phyloP scores from a whole-genome alignment of 116 monocot genomes.

The Iris pallida region DNA sequence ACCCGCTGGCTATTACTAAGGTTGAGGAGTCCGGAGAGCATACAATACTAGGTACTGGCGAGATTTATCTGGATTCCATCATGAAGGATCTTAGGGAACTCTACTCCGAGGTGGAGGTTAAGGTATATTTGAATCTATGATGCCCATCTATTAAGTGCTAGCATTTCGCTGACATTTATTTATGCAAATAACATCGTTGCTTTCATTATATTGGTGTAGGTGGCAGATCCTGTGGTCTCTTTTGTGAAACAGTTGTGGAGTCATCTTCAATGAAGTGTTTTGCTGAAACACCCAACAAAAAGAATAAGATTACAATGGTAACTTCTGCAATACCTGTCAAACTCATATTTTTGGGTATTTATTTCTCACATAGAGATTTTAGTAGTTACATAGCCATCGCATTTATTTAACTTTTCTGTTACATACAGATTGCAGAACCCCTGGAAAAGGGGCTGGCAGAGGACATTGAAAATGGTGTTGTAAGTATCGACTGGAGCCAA shows the following conservation, averaged over 20 bases:
- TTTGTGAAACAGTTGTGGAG: slow-evolving; percentile 95
- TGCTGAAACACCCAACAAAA: slow-evolving; percentile 98
- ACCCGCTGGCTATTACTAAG: slow-evolving; percentile 92
- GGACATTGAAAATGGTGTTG: slow-evolving; percentile 92
- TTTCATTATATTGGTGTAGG: slow-evolving; percentile 36
- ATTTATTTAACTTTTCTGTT: not conserved
- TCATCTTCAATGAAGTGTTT: slow-evolving; percentile 95
- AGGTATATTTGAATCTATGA: slow-evolving; percentile 36
- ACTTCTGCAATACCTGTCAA: not conserved
- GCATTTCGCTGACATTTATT: too few relatives aligned
- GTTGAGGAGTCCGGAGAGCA: slow-evolving; percentile 98
- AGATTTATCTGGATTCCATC: slow-evolving; percentile 95
- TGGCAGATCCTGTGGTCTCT: slow-evolving; percentile 95
- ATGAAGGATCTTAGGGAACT: slow-evolving; percentile 99
- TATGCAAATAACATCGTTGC: not conserved
- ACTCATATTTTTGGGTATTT: not conserved
- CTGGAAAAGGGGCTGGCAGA: slow-evolving; percentile 84
- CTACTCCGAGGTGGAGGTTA: slow-evolving; percentile 99
- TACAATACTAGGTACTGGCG: slow-evolving; percentile 89
- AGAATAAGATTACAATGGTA: slow-evolving; percentile 97
- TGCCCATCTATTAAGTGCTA: too few relatives aligned
- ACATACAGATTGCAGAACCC: slow-evolving; percentile 78
- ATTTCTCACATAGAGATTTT: not conserved
- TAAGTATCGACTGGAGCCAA: slow-evolving; percentile 78
- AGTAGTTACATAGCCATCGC: not conserved